Evolutionary conservation across 1,284 basidiomycete species (phyloP).

Genomic region (Heterobasidion parviporum): DNA sequence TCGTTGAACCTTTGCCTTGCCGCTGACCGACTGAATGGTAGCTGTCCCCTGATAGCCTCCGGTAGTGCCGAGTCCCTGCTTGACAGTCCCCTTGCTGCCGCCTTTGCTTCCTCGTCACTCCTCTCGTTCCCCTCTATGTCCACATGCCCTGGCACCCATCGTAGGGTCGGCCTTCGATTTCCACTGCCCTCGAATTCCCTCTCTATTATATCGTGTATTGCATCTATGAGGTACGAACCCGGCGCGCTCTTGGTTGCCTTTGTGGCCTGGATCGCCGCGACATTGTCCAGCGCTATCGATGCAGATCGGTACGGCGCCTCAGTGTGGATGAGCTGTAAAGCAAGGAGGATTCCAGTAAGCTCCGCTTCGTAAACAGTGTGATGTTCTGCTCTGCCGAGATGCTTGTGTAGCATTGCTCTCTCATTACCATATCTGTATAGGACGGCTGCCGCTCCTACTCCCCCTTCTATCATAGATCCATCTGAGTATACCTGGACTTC

Average conservation of each 20-base stretch:
- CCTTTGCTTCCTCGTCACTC: background rate
- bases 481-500: background rate
- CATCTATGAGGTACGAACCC: background rate
- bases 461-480: background rate
- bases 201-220: background rate
- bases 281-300: background rate
- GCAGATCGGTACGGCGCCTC: background rate
- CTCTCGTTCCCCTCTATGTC: background rate
- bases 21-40: background rate
- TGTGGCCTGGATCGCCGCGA: background rate
- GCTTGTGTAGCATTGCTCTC: background rate
- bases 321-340: background rate
- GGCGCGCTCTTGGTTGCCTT: background rate
- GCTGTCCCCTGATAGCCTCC: background rate
- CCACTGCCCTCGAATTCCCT: background rate
- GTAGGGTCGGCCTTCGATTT: background rate
- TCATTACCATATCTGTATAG: background rate
- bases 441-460: background rate
- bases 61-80: background rate
- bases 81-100: background rate
- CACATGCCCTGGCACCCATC: background rate
- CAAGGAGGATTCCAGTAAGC: background rate
- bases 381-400: background rate
- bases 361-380: constrained; percentile 2
- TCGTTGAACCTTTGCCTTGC: background rate